Percentiles rank a stretch among this genome's conserved stretches.
These are phyloP conservation scores for Suillus lakei DNA, from an alignment of 768 basidiomycete species.

Conservation along the genomic window DNA sequence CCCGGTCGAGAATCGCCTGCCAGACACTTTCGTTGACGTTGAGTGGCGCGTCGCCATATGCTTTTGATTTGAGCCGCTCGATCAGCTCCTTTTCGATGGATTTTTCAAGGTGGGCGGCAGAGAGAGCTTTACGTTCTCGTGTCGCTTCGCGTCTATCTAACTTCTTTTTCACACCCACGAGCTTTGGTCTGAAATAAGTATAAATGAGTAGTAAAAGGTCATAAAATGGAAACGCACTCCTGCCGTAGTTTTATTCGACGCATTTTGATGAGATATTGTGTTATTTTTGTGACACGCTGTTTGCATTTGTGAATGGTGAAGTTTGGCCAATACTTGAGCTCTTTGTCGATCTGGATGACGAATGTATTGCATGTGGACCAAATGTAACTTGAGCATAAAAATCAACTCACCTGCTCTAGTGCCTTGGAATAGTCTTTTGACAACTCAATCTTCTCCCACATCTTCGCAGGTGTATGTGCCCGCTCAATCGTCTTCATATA, in stretches of 20 bases:
- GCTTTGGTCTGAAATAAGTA: slow-evolving; percentile 69
- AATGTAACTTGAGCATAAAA: slow-evolving; percentile 2
- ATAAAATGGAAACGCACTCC: slow-evolving; percentile 58
- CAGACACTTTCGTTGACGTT: slow-evolving; percentile 98
- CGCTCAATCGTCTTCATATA: slow-evolving; percentile 98
- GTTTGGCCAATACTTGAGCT: slow-evolving; percentile 98
- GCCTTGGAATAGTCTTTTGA: slow-evolving; percentile 96
- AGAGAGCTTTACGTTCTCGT: slow-evolving; percentile 94
- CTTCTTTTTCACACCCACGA: slow-evolving; percentile 97
- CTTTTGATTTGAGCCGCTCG: slow-evolving; percentile 93
- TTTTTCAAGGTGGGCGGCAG: slow-evolving; percentile 92
- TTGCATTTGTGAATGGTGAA: slow-evolving; percentile 99
- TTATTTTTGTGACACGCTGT: slow-evolving; percentile 98
- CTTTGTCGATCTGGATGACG: slow-evolving; percentile 81
- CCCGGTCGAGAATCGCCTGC: slow-evolving; percentile 88
- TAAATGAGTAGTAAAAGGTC: not conserved
- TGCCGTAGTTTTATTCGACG: slow-evolving; percentile 83
- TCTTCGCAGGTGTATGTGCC: slow-evolving; percentile 92
- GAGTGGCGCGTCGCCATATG: slow-evolving; percentile 95
- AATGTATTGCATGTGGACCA: not conserved
- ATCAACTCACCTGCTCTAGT: slow-evolving; percentile 77
- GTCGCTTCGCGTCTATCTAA: slow-evolving; percentile 90
- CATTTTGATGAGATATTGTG: slow-evolving; percentile 99
- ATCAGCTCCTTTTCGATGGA: slow-evolving; percentile 97
- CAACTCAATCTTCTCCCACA: slow-evolving; percentile 97